Evolutionary conservation across 2,329 filamentous ascomycete species (phyloP).

Genomic region (Aureobasidium subglaciale): DNA sequence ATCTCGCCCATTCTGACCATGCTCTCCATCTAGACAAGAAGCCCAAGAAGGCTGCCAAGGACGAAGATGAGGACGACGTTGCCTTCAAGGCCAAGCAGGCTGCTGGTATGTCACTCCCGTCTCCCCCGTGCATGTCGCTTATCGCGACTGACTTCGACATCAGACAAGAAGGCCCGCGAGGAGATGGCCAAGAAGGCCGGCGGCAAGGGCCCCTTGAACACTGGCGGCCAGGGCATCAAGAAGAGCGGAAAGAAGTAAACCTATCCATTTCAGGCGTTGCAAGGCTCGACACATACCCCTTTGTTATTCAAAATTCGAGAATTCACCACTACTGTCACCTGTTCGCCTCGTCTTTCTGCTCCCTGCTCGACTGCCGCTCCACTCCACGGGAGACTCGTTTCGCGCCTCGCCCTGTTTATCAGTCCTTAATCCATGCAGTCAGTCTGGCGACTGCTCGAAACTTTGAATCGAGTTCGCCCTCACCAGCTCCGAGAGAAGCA

Average conservation of each 20-base stretch:
- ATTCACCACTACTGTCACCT: neutral
- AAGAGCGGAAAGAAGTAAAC: constrained; percentile 92
- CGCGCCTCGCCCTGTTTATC: no score
- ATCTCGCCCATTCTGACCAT: neutral
- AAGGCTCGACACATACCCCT: constrained; percentile 12
- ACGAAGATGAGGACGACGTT: constrained; percentile 82
- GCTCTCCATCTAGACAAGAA: constrained; percentile 52
- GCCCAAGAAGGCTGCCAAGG: constrained; percentile 70
- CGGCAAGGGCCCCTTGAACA: constrained; percentile 83
- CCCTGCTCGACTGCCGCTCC: no score
- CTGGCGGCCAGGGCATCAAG: constrained; percentile 84
- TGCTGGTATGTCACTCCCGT: constrained; percentile 56
- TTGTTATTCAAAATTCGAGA: neutral
- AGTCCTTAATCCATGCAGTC: no score
- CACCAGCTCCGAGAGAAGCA: no score
- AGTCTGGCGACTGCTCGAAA: no score
- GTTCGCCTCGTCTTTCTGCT: neutral
- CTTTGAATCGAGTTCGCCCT: no score
- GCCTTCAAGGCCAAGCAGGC: constrained; percentile 78
- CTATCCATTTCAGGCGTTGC: neutral
- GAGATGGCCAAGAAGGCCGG: constrained; percentile 78
- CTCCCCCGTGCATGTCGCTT: neutral
- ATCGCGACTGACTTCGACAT: constrained; percentile 11
- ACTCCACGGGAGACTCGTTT: no score
- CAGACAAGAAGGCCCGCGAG: constrained; percentile 63